Percentiles rank a stretch among this genome's conserved stretches.
These are phyloP conservation scores for Xylogone sp. DNA, from an alignment of 2,329 filamentous ascomycete species.

Conservation along the genomic window DNA sequence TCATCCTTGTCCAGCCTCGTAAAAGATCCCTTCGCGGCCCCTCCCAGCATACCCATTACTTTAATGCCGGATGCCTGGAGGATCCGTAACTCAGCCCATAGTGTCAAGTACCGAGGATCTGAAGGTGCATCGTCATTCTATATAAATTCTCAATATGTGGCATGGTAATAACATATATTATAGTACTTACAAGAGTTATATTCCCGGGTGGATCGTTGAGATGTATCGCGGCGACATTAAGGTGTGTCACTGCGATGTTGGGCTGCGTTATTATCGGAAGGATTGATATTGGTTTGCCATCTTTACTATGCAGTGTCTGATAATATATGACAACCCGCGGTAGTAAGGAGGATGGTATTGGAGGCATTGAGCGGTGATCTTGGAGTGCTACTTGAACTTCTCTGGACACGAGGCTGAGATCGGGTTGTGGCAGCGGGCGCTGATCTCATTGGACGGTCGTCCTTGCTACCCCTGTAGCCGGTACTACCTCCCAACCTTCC, in stretches of 20 bases:
- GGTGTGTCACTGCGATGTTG: conserved; percentile 67
- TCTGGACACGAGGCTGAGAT: background rate
- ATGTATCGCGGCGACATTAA: conserved; percentile 85
- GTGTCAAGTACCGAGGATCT: conserved; percentile 61
- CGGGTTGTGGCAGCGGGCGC: background rate
- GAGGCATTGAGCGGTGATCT: conserved; percentile 20
- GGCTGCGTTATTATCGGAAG: conserved; percentile 45
- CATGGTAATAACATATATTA: conserved; percentile 76
- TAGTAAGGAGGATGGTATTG: conserved; percentile 18
- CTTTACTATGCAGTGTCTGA: conserved; percentile 57
- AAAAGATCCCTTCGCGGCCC: conserved; percentile 75
- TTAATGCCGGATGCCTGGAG: conserved; percentile 73
- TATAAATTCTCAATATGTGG: conserved; percentile 48
- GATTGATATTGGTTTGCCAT: conserved; percentile 53
- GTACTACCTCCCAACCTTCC: no score
- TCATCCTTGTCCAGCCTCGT: conserved; percentile 52
- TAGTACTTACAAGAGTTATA: conserved; percentile 41
- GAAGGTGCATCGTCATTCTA: conserved; percentile 76
- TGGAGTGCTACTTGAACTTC: background rate
- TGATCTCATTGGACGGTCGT: background rate
- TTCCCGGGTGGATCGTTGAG: conserved; percentile 62
- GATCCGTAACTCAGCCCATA: conserved; percentile 75
- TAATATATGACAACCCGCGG: conserved; percentile 53
- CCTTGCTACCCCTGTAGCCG: background rate
- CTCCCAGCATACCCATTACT: conserved; percentile 83